phyloP scores from a whole-genome alignment of 805 yeast species.

The Metschnikowia shivogae region DNA sequence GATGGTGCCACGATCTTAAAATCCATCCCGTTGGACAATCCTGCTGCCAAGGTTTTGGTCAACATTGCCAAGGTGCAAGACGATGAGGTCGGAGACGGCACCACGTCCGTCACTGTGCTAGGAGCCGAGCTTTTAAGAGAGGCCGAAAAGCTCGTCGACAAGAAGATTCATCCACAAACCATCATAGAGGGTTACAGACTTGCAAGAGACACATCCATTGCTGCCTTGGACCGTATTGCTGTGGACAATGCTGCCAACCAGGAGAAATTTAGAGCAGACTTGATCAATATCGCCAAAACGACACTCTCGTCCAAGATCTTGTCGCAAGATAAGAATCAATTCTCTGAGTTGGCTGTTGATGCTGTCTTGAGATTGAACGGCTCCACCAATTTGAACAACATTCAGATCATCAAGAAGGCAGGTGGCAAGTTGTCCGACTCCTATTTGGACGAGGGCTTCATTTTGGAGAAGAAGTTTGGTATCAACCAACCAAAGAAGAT shows the following conservation, averaged over 20 bases:
- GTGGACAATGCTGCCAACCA: slow-evolving; percentile 62
- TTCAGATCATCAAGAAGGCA: slow-evolving; percentile 86
- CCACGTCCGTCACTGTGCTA: slow-evolving; percentile 90
- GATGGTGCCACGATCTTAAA: slow-evolving; percentile 98
- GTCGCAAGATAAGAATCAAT: slow-evolving; percentile 90
- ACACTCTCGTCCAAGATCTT: slow-evolving; percentile 90
- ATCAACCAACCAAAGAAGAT: slow-evolving; percentile 87
- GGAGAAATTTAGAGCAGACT: slow-evolving; percentile 66
- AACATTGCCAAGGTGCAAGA: slow-evolving; percentile 96
- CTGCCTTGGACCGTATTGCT: slow-evolving; percentile 72
- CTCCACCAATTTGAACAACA: slow-evolving; percentile 82
- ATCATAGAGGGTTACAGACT: slow-evolving; percentile 93
- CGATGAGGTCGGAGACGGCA: slow-evolving; percentile 98
- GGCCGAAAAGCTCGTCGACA: slow-evolving; percentile 88
- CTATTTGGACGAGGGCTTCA: slow-evolving; percentile 93
- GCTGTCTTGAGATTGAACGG: slow-evolving; percentile 87
- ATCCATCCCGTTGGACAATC: slow-evolving; percentile 91
- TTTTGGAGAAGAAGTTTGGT: slow-evolving; percentile 87
- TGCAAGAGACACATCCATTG: slow-evolving; percentile 80
- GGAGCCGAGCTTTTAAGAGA: slow-evolving; percentile 90
- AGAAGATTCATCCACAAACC: slow-evolving; percentile 95
- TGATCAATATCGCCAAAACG: slow-evolving; percentile 84
- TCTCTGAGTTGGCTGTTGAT: slow-evolving; percentile 87
- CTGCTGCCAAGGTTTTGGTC: slow-evolving; percentile 94
- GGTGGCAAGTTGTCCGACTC: slow-evolving; percentile 94